Percentiles rank a stretch among this genome's conserved stretches.
Evolutionary conservation across 1,284 basidiomycete genomes (phyloP).

Genomic region (Ustilago shanxiensis): DNA sequence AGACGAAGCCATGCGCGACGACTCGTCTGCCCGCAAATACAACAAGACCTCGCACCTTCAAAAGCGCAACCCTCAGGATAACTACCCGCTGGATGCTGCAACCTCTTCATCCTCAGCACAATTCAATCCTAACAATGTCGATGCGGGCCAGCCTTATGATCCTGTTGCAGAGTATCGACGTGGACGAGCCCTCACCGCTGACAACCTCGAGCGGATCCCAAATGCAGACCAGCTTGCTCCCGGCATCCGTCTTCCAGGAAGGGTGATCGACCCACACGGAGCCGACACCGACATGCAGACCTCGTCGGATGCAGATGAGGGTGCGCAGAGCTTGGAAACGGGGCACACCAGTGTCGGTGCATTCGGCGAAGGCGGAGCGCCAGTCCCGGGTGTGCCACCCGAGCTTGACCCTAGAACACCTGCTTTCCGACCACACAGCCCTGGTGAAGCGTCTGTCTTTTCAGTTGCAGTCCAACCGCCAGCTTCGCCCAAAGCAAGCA

Average conservation of each 20-base stretch:
- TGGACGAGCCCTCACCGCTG: conserved; percentile 60
- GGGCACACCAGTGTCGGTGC: conserved; percentile 52
- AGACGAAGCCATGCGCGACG: conserved; percentile 52
- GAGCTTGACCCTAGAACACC: conserved; percentile 66
- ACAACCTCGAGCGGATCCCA: conserved; percentile 67
- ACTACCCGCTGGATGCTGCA: conserved; percentile 6
- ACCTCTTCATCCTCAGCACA: conserved; percentile 13
- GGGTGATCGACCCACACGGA: conserved; percentile 26
- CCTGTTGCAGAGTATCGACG: conserved; percentile 49
- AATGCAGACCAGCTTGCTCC: conserved; percentile 67
- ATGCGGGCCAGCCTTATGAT: conserved; percentile 36
- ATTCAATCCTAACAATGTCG: conserved; percentile 20
- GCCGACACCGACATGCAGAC: conserved; percentile 49
- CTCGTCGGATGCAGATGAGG: conserved; percentile 50
- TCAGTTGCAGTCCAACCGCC: conserved; percentile 67
- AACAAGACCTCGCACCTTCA: conserved; percentile 53
- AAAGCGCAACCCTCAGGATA: conserved; percentile 17
- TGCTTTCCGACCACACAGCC: conserved; percentile 61
- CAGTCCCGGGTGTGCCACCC: conserved; percentile 62
- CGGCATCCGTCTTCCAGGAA: conserved; percentile 62
- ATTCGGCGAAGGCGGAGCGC: conserved; percentile 54
- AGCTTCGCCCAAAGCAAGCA: conserved; percentile 60
- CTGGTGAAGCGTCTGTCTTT: conserved; percentile 65
- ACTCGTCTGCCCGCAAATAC: conserved; percentile 54
- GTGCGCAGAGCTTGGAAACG: conserved; percentile 46